Evolutionary conservation across 2,329 filamentous ascomycete genomes (phyloP).

Genomic region (Neopestalotiopsis clavispora): DNA sequence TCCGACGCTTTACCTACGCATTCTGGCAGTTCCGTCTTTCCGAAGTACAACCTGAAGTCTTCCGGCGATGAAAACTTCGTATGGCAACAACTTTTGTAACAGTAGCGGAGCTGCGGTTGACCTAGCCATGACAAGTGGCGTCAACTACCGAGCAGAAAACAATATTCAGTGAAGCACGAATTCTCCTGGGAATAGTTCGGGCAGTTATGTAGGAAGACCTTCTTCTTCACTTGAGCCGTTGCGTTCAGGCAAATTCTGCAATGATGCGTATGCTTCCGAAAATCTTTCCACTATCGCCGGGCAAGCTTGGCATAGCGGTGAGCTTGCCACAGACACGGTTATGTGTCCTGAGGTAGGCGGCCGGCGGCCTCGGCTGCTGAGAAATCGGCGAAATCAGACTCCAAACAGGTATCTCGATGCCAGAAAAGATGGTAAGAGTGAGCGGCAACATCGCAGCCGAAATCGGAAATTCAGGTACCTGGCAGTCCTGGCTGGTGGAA

Average conservation of each 20-base stretch:
- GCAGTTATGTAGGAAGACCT: too few species aligned
- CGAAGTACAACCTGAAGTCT: not conserved
- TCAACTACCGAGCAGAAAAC: not conserved
- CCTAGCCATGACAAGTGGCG: not conserved
- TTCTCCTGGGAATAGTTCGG: too few species aligned
- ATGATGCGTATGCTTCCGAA: too few species aligned
- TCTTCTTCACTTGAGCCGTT: too few species aligned
- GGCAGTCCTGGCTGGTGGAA: not conserved
- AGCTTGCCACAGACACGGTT: not conserved
- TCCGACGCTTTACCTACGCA: not conserved
- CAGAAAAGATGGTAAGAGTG: not conserved
- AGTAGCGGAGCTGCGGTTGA: not conserved
- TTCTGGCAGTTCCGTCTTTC: not conserved
- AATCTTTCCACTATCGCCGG: too few species aligned
- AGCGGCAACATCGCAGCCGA: not conserved
- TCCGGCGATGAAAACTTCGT: not conserved
- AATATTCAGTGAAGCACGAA: too few species aligned
- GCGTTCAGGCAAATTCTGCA: too few species aligned
- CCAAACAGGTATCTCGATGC: not conserved
- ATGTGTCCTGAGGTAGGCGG: not conserved
- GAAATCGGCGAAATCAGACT: not conserved
- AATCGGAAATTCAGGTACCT: constrained; percentile 11
- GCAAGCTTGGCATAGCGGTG: too few species aligned
- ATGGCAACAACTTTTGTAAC: not conserved
- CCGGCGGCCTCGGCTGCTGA: not conserved